Base-by-base conservation (phyloP, 2,329 filamentous ascomycete species). In the Trichoderma breve region DNA sequence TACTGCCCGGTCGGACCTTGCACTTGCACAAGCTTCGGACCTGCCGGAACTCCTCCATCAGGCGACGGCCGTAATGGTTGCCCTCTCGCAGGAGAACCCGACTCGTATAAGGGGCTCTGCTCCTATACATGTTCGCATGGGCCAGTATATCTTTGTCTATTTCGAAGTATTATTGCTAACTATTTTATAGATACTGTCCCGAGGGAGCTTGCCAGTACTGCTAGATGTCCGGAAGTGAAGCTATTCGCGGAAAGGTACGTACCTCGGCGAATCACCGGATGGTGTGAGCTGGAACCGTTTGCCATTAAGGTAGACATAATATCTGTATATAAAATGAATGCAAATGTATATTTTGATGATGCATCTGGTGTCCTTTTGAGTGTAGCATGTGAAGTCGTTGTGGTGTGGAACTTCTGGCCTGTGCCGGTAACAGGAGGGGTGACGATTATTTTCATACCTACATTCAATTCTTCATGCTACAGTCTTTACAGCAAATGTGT, bases 91-190 rank as follows among this genome's bases (percentile, higher is more conserved):
- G 80, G 80, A 1, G 74, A 80, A 30, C 76, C 78, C 47, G 78
- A 80, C 4, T 76, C 78, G 1, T 86, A 86, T 73, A 73, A 80
- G 51, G 84, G 83, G 81, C 71, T 86, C 80, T 73, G 79, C 82
- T 14, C 86, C n/a, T n/a, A n/a, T n/a, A n/a, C n/a, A n/a, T n/a
- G n/a, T n/a, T n/a, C n/a, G n/a, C n/a, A n/a, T n/a, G 12, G 12
- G 34, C 5, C 1, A 14, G 12, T 2, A 14, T 6, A 6, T 36
- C 0, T 0, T 15, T 12, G 34, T 36, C 34, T 36, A 36, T 36
- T 36, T 36, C 34, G 4, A 36, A 6, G 14, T 36, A 36, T 36
- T 15, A 15, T 36, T 2, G 43, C 63, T 66, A 53, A 66, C 28
- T 43, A 1, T 32, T 18, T 3, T 7, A 36, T 26, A 82, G 81